Percentiles rank a stretch among this genome's conserved stretches.
These are phyloP conservation scores for Gossypium rotundifolium DNA, from an alignment of 345 rosid genomes.

Conservation along the genomic window DNA sequence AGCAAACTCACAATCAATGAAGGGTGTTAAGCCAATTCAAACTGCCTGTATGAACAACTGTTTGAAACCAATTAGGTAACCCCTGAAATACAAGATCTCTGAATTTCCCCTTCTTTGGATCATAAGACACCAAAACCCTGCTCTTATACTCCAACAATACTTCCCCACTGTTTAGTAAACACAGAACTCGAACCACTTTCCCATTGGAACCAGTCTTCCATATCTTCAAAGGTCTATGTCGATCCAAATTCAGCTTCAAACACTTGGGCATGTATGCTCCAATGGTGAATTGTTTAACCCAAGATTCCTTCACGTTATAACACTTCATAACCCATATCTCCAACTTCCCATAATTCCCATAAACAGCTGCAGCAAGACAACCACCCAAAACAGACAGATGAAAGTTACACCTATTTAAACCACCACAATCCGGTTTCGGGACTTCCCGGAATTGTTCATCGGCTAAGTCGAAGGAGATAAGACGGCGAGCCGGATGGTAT, in stretches of 20 bases:
- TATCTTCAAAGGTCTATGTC: constrained; percentile 43
- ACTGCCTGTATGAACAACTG: constrained; percentile 63
- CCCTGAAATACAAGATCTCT: constrained; percentile 53
- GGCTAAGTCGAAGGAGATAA: constrained; percentile 66
- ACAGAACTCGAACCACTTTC: constrained; percentile 48
- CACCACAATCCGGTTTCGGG: constrained; percentile 67
- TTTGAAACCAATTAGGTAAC: constrained; percentile 69
- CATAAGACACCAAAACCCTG: constrained; percentile 58
- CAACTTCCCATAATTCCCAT: constrained; percentile 62
- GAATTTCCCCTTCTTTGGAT: constrained; percentile 53
- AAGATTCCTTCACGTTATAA: constrained; percentile 57
- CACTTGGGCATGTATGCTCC: constrained; percentile 70
- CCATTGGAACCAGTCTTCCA: constrained; percentile 39
- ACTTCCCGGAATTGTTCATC: constrained; percentile 75
- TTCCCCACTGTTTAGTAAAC: constrained; percentile 59
- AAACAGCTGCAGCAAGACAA: constrained; percentile 58
- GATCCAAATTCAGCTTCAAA: constrained; percentile 45
- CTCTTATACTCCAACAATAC: constrained; percentile 75
- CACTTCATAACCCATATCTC: constrained; percentile 89
- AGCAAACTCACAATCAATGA: constrained; percentile 22
- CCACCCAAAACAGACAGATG: constrained; percentile 53
- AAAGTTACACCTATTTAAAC: constrained; percentile 51
- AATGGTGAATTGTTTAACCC: constrained; percentile 56
- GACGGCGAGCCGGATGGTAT: constrained; percentile 49
- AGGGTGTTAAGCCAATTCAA: constrained; percentile 58